Base-by-base conservation (phyloP, 768 basidiomycete genomes). In the Xerocomellus chrysenteron region DNA sequence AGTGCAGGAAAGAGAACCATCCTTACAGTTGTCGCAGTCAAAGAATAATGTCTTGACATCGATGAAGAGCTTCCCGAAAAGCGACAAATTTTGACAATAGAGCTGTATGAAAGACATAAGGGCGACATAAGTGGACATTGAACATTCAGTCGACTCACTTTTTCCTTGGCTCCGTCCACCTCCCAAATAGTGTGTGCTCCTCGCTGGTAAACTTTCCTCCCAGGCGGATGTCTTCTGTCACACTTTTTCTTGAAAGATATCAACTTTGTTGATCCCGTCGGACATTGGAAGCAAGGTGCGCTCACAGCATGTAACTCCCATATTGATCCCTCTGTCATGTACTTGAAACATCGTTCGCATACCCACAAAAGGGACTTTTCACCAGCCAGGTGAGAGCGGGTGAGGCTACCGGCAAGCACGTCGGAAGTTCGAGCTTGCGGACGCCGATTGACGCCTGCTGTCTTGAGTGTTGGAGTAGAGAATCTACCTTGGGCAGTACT, bases 41-140 rank as follows among this genome's bases (percentile, higher is more conserved):
- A 93, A 96, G 73, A 92, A 95, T 16, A 95, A 75, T 12, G 95
- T 96, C 74, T 99, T 99, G 59, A 95, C 89, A 65, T 98, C 97
- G 66, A 98, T 98, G 71, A 99, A 98, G n/a, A 98, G 78, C 73
- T 98, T 98, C 32, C 95, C 96, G 66, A 98, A 98, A 8, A 98
- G 79, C 17, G 94, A 90, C 32, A 99, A 76, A 66, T 96, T 96
- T 71, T 98, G 96, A 71, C 95, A 98, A 67, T 95, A 98, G 6
- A 98, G 80, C 96, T 98, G 68, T 4, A 50, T 47, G 44, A 30
- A 50, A 32, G 26, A 5, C 11, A 14, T 43, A 24, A 64, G 50
- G 14, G n/a, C 4, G n/a, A 41, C 40, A 19, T 13, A 10, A n/a
- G 9, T 12, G 30, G 48, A 24, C 21, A 26, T 7, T 14, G 21